phyloP scores from a whole-genome alignment of 2,329 filamentous ascomycete species.

The Ascochyta clinopodiicola region DNA sequence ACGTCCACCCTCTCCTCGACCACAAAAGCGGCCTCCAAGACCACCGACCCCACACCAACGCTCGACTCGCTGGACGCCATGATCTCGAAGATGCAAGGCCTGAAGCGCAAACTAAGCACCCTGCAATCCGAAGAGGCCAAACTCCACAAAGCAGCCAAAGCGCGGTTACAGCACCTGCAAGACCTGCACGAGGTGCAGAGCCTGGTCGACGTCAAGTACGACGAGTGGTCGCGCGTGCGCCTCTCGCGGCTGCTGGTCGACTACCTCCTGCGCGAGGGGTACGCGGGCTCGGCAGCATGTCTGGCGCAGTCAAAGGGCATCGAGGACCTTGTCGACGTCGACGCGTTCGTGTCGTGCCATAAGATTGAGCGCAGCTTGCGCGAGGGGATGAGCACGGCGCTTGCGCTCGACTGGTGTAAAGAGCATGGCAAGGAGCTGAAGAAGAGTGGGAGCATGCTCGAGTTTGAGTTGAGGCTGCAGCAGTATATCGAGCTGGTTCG shows the following conservation, averaged over 20 bases:
- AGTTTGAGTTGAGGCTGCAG: conserved; percentile 91
- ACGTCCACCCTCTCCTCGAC: conserved; percentile 63
- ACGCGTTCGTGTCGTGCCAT: conserved; percentile 84
- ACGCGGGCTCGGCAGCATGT: conserved; percentile 75
- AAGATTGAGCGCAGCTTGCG: conserved; percentile 76
- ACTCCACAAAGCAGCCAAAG: conserved; percentile 76
- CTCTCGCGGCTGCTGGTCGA: conserved; percentile 90
- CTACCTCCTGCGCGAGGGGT: conserved; percentile 85
- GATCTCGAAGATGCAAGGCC: conserved; percentile 80
- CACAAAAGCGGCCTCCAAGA: conserved; percentile 67
- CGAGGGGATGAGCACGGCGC: conserved; percentile 69
- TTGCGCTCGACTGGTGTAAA: conserved; percentile 86
- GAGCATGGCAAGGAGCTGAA: conserved; percentile 93
- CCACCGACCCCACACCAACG: conserved; percentile 52
- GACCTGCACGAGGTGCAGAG: conserved; percentile 80
- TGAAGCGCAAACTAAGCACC: conserved; percentile 84
- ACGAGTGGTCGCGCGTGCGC: conserved; percentile 82
- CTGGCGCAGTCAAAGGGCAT: conserved; percentile 79
- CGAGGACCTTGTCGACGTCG: conserved; percentile 82
- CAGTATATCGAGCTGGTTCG: conserved; percentile 93
- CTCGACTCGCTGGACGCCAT: conserved; percentile 83
- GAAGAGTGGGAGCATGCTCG: conserved; percentile 85
- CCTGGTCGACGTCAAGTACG: conserved; percentile 91
- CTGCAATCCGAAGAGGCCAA: conserved; percentile 80
- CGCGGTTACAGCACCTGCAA: conserved; percentile 80